A percentile compares a stretch with the other conserved stretches of the same genome.
Conservation (phyloP, 179 eudicot genomes). For the Vitellaria paradoxa region DNA sequence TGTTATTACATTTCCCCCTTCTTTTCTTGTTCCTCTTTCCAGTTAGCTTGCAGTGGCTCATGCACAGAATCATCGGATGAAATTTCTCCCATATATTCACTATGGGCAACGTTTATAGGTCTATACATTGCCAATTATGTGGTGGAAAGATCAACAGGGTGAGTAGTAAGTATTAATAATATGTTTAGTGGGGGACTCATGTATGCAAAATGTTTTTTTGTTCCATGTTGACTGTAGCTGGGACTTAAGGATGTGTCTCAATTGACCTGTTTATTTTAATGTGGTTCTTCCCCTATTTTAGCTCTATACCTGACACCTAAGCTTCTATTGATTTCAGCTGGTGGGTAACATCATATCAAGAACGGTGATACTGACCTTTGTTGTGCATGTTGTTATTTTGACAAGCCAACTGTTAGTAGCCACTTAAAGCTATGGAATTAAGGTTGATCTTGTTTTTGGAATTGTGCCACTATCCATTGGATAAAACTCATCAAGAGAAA, state of each 20-base stretch:
- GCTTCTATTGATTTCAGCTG: not conserved
- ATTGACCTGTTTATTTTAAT: not conserved
- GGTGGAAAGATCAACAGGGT: constrained; percentile 98
- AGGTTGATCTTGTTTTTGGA: not conserved
- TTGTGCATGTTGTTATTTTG: constrained; percentile 5
- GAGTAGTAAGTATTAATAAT: constrained; percentile 22
- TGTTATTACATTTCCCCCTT: constrained; percentile 16
- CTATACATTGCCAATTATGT: constrained; percentile 98
- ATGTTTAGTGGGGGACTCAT: not conserved
- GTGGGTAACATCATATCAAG: not conserved
- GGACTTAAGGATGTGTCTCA: not conserved
- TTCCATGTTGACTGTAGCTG: not conserved
- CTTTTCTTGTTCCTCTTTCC: constrained; percentile 22
- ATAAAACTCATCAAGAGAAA: not conserved
- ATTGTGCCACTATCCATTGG: not conserved
- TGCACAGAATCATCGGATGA: constrained; percentile 84
- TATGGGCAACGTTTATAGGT: constrained; percentile 99
- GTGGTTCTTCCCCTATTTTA: not conserved
- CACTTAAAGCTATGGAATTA: not conserved
- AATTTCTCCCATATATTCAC: constrained; percentile 96
- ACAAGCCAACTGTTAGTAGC: not conserved
- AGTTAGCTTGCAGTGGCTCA: constrained; percentile 90
- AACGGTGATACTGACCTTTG: not conserved
- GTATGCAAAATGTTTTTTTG: not conserved
- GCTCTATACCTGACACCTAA: not conserved